Base-by-base conservation (phyloP, 805 yeast genomes). In the Kazachstania psychrophila region DNA sequence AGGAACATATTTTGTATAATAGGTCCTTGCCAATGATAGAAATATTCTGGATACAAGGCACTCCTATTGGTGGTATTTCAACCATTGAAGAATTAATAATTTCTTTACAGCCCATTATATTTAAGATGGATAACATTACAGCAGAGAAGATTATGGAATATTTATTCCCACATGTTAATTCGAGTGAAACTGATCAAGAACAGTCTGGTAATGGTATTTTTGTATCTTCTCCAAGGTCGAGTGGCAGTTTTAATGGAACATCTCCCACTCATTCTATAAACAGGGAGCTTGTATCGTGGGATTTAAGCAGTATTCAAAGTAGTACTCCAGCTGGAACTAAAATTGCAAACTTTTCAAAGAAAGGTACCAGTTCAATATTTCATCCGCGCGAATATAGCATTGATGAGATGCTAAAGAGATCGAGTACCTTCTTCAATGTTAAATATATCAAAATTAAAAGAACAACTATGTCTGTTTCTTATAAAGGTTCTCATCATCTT, bases 361-460 rank as follows among this genome's bases (percentile, higher is more conserved):
- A 15, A n/a, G 23, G 9, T 11, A 38, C 50, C 3, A 41, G 45
- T 5, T 30, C 46, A 6, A 31, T 46, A 15, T 35, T 40, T 7
- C 43, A 37, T 28, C 46, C 44, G n/a, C 44, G 41, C 12, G 51
- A 45, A 18, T 57, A 55, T 16, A 70, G 66, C 29, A 59, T 73
- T 17, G 57, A 71, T n/a, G 68, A 70, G 40, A 84, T 87, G 94
- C 67, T 84, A 6, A 59, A 64, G 32, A 64, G 95, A 28, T 84
- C 95, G 0, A 72, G 82, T 30, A 70, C 70, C 28, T 83, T 70
- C 54, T 68, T 79, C 54, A 77, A 79, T 48, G 73, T 87, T 28
- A 69, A 72, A 16, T 62, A 68, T 13, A 66, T 84, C 31, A 61
- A 64, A n/a, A 59, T 79, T 17, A 56, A 63, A 11, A 60, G 64